Conservation (phyloP, 176 grass and related monocot species). For the Coix lacrymajobi region DNA sequence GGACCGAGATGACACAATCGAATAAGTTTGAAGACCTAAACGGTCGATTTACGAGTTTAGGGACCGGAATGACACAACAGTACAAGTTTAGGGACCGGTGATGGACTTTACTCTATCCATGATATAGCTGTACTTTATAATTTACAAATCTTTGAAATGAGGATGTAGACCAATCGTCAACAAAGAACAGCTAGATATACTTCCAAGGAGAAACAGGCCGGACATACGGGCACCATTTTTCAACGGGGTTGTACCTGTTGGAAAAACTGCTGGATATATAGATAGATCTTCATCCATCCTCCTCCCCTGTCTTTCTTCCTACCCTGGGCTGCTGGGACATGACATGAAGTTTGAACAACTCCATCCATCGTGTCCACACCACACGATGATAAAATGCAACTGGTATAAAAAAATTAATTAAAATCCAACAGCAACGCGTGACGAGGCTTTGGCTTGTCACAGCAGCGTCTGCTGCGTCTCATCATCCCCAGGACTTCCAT, state of each 20-base stretch:
- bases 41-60: too few species aligned
- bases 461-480: not conserved
- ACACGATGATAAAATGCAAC: not conserved
- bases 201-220: not conserved
- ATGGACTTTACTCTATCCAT: too few species aligned
- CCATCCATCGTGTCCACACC: not conserved
- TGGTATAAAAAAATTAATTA: not conserved
- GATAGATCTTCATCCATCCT: not conserved
- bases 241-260: not conserved
- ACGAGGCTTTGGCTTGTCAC: not conserved
- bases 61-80: too few species aligned
- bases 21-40: too few species aligned
- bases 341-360: slow-evolving; percentile 19
- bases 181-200: too few species aligned
- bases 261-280: not conserved
- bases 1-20: too few species aligned
- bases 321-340: not conserved
- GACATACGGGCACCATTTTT: not conserved
- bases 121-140: too few species aligned
- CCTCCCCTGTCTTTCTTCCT: not conserved
- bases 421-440: not conserved
- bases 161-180: not conserved
- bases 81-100: too few species aligned
- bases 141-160: not conserved
- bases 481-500: not conserved